Percentiles rank a stretch among this genome's conserved stretches.
phyloP scores from a whole-genome alignment of 208 protist species.

The Angomonas ambiguus region DNA sequence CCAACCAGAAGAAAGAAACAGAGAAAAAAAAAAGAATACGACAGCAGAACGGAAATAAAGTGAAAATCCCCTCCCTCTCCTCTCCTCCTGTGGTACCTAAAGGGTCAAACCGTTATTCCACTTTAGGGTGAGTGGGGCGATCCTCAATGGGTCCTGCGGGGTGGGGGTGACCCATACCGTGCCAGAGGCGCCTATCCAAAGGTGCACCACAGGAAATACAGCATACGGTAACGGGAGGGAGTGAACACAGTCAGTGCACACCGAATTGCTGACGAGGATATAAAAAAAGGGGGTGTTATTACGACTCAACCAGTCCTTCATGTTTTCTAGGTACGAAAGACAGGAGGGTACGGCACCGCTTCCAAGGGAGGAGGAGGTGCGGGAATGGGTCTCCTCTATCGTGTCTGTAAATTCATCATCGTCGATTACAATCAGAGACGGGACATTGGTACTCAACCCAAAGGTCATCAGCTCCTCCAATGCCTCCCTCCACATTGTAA shows the following conservation, averaged over 20 bases:
- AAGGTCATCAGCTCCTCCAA: conserved; percentile 37
- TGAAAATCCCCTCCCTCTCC: background rate
- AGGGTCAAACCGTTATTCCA: conserved; percentile 39
- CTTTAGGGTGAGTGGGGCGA: conserved; percentile 16
- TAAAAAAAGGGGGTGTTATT: conserved; percentile 27
- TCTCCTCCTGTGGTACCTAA: background rate
- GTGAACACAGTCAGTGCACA: background rate
- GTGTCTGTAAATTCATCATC: conserved; percentile 44
- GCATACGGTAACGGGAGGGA: conserved; percentile 31
- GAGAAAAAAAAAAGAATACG: background rate
- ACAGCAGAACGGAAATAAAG: background rate
- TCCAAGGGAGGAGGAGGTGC: background rate
- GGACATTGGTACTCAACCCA: conserved; percentile 14
- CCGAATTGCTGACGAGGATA: conserved; percentile 37
- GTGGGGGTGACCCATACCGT: conserved; percentile 33
- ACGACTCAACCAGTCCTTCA: conserved; percentile 26
- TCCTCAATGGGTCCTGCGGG: conserved; percentile 15
- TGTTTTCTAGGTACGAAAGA: conserved; percentile 36
- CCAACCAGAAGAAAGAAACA: background rate
- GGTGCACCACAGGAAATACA: conserved; percentile 43
- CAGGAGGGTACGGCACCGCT: background rate
- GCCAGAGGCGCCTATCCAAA: conserved; percentile 36
- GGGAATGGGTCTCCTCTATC: conserved; percentile 4
- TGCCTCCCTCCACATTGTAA: conserved; percentile 26
- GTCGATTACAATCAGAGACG: conserved; percentile 44